These are phyloP conservation scores for Lathyrus tuberosus DNA, from an alignment of 306 rosid species.

Conservation along the genomic window DNA sequence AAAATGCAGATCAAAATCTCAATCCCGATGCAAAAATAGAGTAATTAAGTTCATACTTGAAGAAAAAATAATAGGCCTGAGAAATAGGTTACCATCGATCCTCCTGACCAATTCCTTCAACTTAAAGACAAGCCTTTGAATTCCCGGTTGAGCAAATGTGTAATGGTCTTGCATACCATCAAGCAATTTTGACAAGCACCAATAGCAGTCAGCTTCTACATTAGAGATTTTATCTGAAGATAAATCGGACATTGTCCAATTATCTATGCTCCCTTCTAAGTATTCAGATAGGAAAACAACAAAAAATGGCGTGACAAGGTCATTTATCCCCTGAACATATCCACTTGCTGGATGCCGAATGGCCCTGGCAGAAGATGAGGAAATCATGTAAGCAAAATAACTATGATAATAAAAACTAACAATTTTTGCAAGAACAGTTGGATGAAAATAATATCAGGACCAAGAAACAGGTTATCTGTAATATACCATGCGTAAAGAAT, in stretches of 20 bases:
- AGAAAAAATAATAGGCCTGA: constrained; percentile 8
- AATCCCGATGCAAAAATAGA: constrained; percentile 8
- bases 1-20: constrained; percentile 23
- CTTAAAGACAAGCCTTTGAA: constrained; percentile 93
- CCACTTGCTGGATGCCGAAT: constrained; percentile 99
- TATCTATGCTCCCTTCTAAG: constrained; percentile 73
- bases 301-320: constrained; percentile 89
- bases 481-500: constrained; percentile 84
- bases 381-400: constrained; percentile 32
- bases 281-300: constrained; percentile 89
- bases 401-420: neutral
- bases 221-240: constrained; percentile 67
- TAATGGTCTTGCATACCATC: constrained; percentile 99
- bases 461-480: constrained; percentile 19
- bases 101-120: constrained; percentile 91
- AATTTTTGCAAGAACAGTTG: constrained; percentile 16
- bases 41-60: constrained; percentile 26
- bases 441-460: constrained; percentile 21
- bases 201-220: constrained; percentile 90
- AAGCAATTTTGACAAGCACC: constrained; percentile 93
- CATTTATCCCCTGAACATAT: constrained; percentile 98
- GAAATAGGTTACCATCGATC: constrained; percentile 72
- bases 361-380: constrained; percentile 66
- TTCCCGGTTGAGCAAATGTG: constrained; percentile 97
- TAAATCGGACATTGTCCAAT: constrained; percentile 74